These are phyloP conservation scores for Bondarzewia mesenterica DNA, from an alignment of 1,284 basidiomycete genomes.

Conservation along the genomic window DNA sequence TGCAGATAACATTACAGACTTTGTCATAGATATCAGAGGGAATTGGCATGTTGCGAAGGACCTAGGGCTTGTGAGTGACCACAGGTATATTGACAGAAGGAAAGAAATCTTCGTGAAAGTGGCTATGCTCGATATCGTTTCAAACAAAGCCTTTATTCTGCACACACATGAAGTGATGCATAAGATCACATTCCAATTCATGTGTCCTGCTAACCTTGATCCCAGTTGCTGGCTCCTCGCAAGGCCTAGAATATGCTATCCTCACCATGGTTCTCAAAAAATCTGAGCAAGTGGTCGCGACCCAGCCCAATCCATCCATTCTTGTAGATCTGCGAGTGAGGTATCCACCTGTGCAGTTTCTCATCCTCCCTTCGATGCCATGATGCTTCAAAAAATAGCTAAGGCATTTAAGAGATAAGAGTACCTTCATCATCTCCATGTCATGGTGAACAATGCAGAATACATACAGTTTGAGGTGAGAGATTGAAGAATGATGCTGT, in stretches of 20 bases:
- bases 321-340: slow-evolving; percentile 10
- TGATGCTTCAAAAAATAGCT: slow-evolving; percentile 19
- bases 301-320: slow-evolving; percentile 14
- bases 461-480: slow-evolving; percentile 21
- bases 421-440: slow-evolving; percentile 29
- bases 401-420: slow-evolving; percentile 21
- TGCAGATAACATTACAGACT: no score
- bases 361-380: slow-evolving; percentile 20
- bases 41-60: no score
- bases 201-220: no score
- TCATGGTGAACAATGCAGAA: slow-evolving; percentile 34
- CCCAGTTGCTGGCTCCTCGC: slow-evolving; percentile 27
- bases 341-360: slow-evolving; percentile 11
- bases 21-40: no score
- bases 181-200: no score
- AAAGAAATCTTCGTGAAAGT: no score
- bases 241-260: slow-evolving; percentile 26
- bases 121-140: no score
- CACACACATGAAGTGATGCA: no score
- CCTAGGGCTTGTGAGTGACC: no score
- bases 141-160: no score
- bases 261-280: slow-evolving; percentile 21
- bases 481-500: slow-evolving; percentile 27
- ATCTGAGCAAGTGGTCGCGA: slow-evolving; percentile 23
- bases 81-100: no score